Evolutionary conservation across 169 alveolate genomes (phyloP).

Genomic region (Neospora caninum): DNA sequence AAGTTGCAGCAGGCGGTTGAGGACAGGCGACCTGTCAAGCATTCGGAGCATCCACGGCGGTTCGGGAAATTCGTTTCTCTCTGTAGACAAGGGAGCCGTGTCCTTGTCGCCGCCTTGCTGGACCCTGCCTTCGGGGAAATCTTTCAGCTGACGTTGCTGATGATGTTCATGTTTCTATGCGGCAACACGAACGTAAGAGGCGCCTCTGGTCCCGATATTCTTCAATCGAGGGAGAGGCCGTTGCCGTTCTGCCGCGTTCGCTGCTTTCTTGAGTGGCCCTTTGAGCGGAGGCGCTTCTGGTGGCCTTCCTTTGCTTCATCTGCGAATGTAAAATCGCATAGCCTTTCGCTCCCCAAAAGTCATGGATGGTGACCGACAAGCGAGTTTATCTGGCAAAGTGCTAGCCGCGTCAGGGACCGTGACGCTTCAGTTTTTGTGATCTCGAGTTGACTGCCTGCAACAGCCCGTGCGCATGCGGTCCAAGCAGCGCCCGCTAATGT

Average conservation of each 20-base stretch:
- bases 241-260: background rate
- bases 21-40: background rate
- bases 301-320: background rate
- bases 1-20: background rate
- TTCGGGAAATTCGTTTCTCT: background rate
- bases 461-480: no score
- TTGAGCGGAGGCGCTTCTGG: background rate
- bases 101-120: background rate
- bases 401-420: no score
- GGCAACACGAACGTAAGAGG: constrained; percentile 9
- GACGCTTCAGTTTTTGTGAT: no score
- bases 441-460: no score
- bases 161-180: constrained; percentile 22
- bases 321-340: no score
- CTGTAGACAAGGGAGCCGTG: background rate
- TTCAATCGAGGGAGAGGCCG: background rate
- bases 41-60: background rate
- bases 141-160: constrained; percentile 6
- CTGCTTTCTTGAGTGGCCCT: background rate
- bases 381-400: no score
- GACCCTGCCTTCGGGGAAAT: background rate
- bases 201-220: background rate
- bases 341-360: no score
- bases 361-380: no score
- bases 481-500: no score